phyloP scores from a whole-genome alignment of 176 grass and related monocot genomes.

The Musa schizocarpa region DNA sequence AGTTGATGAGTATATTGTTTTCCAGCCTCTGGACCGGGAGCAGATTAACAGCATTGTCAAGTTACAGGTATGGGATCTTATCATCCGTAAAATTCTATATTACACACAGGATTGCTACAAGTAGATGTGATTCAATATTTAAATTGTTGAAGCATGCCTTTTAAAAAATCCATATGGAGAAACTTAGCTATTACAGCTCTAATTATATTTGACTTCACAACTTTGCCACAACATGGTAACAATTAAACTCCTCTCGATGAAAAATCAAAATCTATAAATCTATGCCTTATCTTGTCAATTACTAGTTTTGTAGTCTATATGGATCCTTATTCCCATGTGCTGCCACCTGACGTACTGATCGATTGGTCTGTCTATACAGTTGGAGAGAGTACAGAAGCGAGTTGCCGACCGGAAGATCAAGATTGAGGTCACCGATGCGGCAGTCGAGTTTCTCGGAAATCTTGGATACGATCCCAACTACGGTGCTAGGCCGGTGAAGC shows the following conservation, averaged over 20 bases:
- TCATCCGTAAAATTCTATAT: not conserved
- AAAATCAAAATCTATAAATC: too few relatives aligned
- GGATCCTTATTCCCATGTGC: not conserved
- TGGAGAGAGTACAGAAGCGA: slow-evolving; percentile 73
- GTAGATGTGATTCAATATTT: too few relatives aligned
- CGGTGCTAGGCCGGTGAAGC: slow-evolving; percentile 84
- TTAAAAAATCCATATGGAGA: too few relatives aligned
- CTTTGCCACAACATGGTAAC: too few relatives aligned
- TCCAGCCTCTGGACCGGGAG: slow-evolving; percentile 70
- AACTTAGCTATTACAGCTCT: too few relatives aligned
- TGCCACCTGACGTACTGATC: not conserved
- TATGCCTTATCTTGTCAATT: too few relatives aligned
- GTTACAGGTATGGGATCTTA: slow-evolving; percentile 54
- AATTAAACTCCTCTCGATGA: too few relatives aligned
- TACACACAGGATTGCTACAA: too few relatives aligned
- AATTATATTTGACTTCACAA: too few relatives aligned
- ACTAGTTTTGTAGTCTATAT: not conserved
- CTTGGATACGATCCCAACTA: slow-evolving; percentile 94
- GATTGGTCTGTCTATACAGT: slow-evolving; percentile 30
- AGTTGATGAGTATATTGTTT: slow-evolving; percentile 91
- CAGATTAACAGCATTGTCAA: slow-evolving; percentile 81
- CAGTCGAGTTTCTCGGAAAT: slow-evolving; percentile 66
- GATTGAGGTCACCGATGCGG: slow-evolving; percentile 51
- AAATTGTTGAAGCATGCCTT: too few relatives aligned
- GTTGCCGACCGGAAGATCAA: slow-evolving; percentile 86